These are phyloP conservation scores for Perilla frutescens DNA, from an alignment of 257 asterid species.

Conservation along the genomic window DNA sequence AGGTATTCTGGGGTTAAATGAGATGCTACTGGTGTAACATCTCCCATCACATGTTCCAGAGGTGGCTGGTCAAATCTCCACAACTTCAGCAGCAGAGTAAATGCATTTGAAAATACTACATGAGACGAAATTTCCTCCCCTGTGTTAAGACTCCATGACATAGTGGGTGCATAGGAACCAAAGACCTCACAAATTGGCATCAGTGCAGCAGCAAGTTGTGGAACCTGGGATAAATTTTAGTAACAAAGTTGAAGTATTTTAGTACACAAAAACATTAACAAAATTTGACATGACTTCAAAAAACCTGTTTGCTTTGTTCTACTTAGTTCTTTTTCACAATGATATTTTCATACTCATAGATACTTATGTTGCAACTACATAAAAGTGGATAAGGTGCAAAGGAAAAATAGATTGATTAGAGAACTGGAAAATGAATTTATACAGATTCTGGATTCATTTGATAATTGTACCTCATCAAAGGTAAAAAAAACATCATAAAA, in stretches of 20 bases:
- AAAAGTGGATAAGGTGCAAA: conserved; percentile 18
- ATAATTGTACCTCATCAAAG: not conserved
- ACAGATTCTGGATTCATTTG: conserved; percentile 26
- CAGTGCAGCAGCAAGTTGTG: conserved; percentile 95
- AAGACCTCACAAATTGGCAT: conserved; percentile 97
- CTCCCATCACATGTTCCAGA: conserved; percentile 71
- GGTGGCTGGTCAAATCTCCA: conserved; percentile 99
- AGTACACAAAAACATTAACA: conserved; percentile 5
- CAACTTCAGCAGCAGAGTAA: conserved; percentile 80
- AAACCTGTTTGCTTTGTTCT: conserved; percentile 18
- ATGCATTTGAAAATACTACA: conserved; percentile 91
- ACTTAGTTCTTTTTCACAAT: not conserved
- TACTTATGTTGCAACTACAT: not conserved
- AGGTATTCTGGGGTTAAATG: conserved; percentile 86
- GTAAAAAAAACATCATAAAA: not conserved
- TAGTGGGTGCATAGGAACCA: conserved; percentile 86
- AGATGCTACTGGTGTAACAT: conserved; percentile 71
- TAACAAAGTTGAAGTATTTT: conserved; percentile 27
- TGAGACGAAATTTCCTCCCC: conserved; percentile 86
- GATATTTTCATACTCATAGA: conserved; percentile 10
- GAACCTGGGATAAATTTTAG: conserved; percentile 61
- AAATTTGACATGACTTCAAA: not conserved
- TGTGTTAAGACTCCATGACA: conserved; percentile 73
- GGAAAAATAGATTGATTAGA: conserved; percentile 19
- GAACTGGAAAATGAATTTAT: conserved; percentile 14